Conservation (phyloP, 805 yeast species). For the Cyberlindnera galapagoensis region DNA sequence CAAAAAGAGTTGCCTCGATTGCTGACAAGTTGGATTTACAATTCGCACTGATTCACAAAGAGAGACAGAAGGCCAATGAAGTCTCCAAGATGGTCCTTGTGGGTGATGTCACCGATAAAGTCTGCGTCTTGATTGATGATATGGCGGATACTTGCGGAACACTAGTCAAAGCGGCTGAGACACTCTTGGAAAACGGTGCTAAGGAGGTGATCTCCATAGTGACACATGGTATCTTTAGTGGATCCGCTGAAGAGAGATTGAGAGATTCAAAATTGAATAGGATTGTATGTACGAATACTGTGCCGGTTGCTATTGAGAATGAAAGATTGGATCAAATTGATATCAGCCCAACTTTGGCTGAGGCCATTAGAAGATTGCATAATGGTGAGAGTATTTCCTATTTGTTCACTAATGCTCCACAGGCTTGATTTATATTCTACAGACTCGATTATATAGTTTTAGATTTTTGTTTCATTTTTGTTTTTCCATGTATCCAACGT, state of each 20-base stretch:
- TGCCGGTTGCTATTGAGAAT: constrained; percentile 65
- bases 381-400: constrained; percentile 83
- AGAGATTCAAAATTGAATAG: constrained; percentile 60
- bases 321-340: constrained; percentile 60
- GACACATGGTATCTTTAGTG: constrained; percentile 75
- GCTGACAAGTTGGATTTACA: constrained; percentile 76
- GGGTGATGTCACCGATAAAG: constrained; percentile 73
- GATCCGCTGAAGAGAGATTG: constrained; percentile 65
- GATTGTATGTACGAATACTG: constrained; percentile 75
- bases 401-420: constrained; percentile 64
- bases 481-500: neutral
- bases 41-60: constrained; percentile 81
- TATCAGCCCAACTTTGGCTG: constrained; percentile 69
- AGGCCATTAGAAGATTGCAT: constrained; percentile 77
- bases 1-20: constrained; percentile 80
- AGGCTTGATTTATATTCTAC: too few relatives aligned
- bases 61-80: constrained; percentile 77
- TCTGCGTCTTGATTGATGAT: constrained; percentile 76
- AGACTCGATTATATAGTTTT: too few relatives aligned
- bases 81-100: constrained; percentile 80
- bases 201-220: constrained; percentile 73
- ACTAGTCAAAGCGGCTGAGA: constrained; percentile 75
- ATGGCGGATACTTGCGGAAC: constrained; percentile 93
- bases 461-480: neutral
- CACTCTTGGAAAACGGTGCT: constrained; percentile 61